phyloP scores from a whole-genome alignment of 768 basidiomycete genomes.

The Ephemerocybe angulata region DNA sequence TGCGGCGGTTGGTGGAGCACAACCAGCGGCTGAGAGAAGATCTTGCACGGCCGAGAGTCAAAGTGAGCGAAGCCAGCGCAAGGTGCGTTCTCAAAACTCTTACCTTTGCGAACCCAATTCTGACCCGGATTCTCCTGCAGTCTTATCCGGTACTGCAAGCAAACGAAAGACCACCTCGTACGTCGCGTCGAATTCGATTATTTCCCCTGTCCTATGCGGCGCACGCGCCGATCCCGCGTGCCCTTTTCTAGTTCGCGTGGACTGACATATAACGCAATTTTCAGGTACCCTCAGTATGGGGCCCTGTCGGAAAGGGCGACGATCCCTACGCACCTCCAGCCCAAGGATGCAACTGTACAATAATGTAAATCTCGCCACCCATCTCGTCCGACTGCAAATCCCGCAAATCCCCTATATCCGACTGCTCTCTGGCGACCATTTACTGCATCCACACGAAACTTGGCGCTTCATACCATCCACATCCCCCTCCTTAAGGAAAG shows the following conservation, averaged over 20 bases:
- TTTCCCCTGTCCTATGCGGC: background rate
- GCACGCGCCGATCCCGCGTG: background rate
- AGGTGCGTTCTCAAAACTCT: conserved; percentile 47
- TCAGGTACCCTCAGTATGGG: conserved; percentile 93
- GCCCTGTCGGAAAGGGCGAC: conserved; percentile 81
- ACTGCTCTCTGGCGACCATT: background rate
- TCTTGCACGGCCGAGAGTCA: conserved; percentile 80
- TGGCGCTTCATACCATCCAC: background rate
- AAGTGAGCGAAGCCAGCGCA: conserved; percentile 87
- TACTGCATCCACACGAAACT: background rate
- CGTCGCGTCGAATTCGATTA: conserved; percentile 25
- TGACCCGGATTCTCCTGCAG: conserved; percentile 36
- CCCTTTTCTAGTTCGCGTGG: too few species aligned
- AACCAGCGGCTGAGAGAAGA: conserved; percentile 90
- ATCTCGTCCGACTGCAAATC: background rate
- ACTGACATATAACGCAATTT: too few species aligned
- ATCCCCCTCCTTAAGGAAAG: background rate
- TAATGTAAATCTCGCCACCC: conserved; percentile 48
- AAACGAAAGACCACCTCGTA: conserved; percentile 86
- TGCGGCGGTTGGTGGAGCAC: conserved; percentile 89
- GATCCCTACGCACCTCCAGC: conserved; percentile 90
- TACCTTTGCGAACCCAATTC: background rate
- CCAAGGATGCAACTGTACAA: conserved; percentile 64
- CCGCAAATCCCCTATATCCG: background rate
- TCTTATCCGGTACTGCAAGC: conserved; percentile 91